A percentile compares a stretch with the other conserved stretches of the same genome.
Evolutionary conservation across 2,329 filamentous ascomycete species (phyloP).

Genomic region (Pezicula radicicola): DNA sequence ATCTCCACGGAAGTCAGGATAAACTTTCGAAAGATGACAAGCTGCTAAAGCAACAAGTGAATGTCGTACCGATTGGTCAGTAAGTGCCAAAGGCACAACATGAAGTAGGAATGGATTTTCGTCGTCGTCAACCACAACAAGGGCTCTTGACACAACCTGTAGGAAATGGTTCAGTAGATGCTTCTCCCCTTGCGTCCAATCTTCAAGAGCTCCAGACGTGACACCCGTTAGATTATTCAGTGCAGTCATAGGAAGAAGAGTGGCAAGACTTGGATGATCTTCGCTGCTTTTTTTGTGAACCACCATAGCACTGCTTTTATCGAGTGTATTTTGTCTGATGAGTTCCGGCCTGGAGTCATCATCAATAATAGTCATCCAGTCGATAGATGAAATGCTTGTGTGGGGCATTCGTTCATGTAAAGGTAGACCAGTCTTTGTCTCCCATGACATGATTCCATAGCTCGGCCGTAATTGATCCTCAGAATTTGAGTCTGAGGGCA

Average conservation of each 20-base stretch:
- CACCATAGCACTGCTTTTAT: conserved; percentile 1
- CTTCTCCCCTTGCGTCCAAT: conserved; percentile 1
- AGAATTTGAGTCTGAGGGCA: no score
- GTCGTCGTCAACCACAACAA: conserved; percentile 3
- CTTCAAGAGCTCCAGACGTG: not conserved
- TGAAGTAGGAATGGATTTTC: conserved; percentile 3
- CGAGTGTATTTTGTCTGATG: not conserved
- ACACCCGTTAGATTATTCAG: conserved; percentile 1
- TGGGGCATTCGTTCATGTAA: not conserved
- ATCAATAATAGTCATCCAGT: conserved; percentile 1
- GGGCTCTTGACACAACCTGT: conserved; percentile 1
- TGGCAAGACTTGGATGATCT: not conserved
- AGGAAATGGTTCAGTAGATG: conserved; percentile 6
- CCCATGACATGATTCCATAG: not conserved
- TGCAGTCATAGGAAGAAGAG: not conserved
- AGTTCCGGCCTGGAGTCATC: conserved; percentile 1
- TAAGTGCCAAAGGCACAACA: conserved; percentile 4
- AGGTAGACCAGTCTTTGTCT: not conserved
- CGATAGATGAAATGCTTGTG: not conserved
- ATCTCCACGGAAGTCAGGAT: conserved; percentile 4
- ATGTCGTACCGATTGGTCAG: not conserved
- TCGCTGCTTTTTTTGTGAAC: not conserved
- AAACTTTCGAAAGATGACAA: conserved; percentile 4
- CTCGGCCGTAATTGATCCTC: not conserved
- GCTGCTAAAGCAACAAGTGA: conserved; percentile 3